Percentiles rank a stretch among this genome's conserved stretches.
Evolutionary conservation across 2,329 filamentous ascomycete species (phyloP).

Genomic region (Biscogniauxia mediterranea): DNA sequence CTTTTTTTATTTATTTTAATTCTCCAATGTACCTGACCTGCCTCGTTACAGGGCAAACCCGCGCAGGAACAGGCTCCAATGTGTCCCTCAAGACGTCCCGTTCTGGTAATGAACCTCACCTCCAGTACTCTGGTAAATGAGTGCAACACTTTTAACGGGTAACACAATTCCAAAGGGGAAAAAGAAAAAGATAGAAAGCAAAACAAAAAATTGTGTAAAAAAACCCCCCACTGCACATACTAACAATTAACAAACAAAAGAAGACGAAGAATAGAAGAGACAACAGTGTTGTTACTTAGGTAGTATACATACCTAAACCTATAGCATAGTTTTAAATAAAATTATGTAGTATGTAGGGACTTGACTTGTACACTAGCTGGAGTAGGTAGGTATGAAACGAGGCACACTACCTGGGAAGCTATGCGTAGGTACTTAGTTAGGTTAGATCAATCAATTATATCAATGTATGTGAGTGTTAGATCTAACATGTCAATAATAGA

Average conservation of each 20-base stretch:
- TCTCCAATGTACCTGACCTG: background rate
- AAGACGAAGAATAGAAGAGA: too few species aligned
- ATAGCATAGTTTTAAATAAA: too few species aligned
- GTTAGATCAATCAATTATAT: too few species aligned
- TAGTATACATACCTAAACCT: too few species aligned
- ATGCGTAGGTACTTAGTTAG: background rate
- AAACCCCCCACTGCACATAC: too few species aligned
- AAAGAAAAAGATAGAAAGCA: background rate
- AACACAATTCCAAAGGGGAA: background rate
- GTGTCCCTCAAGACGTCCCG: background rate
- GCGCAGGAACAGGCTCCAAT: background rate
- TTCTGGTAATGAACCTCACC: background rate
- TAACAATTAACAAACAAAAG: too few species aligned
- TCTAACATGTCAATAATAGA: background rate
- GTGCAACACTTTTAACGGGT: background rate
- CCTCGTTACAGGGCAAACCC: background rate
- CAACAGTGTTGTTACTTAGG: too few species aligned
- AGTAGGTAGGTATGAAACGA: too few species aligned
- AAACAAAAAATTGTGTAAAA: background rate
- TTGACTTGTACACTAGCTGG: too few species aligned
- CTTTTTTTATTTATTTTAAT: background rate
- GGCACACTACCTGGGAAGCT: too few species aligned
- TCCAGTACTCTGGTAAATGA: background rate
- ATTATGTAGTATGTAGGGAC: too few species aligned
- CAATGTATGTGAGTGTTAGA: background rate